Evolutionary conservation across 768 basidiomycete species (phyloP).

Genomic region (Pisolithus sp.): DNA sequence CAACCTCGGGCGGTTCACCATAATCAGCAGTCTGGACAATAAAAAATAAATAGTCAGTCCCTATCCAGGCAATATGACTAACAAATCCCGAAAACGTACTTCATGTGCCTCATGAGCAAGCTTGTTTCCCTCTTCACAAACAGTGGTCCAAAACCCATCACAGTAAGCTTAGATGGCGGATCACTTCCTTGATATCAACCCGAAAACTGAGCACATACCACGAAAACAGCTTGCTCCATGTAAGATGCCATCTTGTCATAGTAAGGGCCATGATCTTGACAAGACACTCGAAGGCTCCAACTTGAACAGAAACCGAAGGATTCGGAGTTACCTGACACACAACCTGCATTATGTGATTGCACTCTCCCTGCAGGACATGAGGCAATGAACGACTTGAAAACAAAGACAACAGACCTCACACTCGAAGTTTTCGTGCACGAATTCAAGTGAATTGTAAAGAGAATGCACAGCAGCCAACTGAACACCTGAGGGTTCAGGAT

Average conservation of each 20-base stretch:
- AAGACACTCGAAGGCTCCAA: constrained; percentile 90
- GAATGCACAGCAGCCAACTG: constrained; percentile 92
- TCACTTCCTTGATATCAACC: constrained; percentile 9
- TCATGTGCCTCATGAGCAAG: too few relatives aligned
- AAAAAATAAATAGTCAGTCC: too few relatives aligned
- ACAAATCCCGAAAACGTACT: too few relatives aligned
- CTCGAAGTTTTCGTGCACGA: constrained; percentile 96
- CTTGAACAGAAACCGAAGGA: constrained; percentile 70
- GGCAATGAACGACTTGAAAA: background rate
- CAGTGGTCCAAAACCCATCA: constrained; percentile 98
- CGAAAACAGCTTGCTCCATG: constrained; percentile 98
- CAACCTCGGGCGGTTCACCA: too few relatives aligned
- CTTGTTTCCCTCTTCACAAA: constrained; percentile 97
- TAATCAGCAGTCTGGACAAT: too few relatives aligned
- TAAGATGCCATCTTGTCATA: too few relatives aligned
- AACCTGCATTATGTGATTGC: too few relatives aligned
- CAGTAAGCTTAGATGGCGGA: constrained; percentile 62
- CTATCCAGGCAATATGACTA: too few relatives aligned
- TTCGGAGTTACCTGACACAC: too few relatives aligned
- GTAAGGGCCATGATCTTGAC: constrained; percentile 94
- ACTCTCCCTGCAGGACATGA: too few relatives aligned
- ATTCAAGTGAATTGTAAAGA: constrained; percentile 93
- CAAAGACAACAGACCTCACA: constrained; percentile 64
- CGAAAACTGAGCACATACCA: constrained; percentile 51
- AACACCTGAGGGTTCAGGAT: constrained; percentile 88